Base-by-base conservation (phyloP, 164 flowering plant species). In the Chloranthus sessilifolius region DNA sequence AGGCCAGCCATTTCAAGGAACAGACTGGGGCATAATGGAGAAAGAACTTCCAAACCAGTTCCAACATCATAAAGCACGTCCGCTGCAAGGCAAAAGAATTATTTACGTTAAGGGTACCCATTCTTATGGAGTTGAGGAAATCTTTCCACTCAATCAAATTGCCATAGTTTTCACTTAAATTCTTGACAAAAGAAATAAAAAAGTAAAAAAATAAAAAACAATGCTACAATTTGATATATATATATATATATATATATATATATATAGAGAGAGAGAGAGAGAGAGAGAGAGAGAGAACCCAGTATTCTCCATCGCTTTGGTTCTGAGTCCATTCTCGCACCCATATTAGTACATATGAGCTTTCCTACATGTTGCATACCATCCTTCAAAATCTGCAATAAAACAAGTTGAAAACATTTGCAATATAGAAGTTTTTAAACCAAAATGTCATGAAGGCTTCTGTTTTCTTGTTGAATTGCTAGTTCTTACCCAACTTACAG, bases 311-410 rank as follows among this genome's bases (percentile, higher is more conserved):
- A 92, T 30, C 80, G 71, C 63, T 92, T 92, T 41, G 99, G 99
- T 66, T 92, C 99, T 1, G 99, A 92, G 61, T 92, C 99, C 99
- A 92, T 92, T 72, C 95, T 79, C 33, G 99, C 85, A 65, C 97
- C 99, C 71, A 88, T 67, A 71, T 83, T 88, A 71, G 95, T 88
- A 64, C 95, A 86, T 74, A 92, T 79, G 26, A 92, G 83, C 68
- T 88, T 92, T 38, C 99, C 99, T 3, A 72, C 79, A 64, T 92
- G 99, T 60, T 92, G 81, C 97, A 89, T 92, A 21, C 97, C 99
- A 74, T 92, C 97, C 64, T 80, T 92, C 30, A 92, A 57, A 53
- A 92, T 62, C 99, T 92, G 72, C 52, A 63, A 14, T 27, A 15
- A 40, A 66, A 26, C 41, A 67, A 66, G 38, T 58, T 45, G 29